Evolutionary conservation across 2,329 filamentous ascomycete genomes (phyloP).

Genomic region (Trichothecium sympodiale): DNA sequence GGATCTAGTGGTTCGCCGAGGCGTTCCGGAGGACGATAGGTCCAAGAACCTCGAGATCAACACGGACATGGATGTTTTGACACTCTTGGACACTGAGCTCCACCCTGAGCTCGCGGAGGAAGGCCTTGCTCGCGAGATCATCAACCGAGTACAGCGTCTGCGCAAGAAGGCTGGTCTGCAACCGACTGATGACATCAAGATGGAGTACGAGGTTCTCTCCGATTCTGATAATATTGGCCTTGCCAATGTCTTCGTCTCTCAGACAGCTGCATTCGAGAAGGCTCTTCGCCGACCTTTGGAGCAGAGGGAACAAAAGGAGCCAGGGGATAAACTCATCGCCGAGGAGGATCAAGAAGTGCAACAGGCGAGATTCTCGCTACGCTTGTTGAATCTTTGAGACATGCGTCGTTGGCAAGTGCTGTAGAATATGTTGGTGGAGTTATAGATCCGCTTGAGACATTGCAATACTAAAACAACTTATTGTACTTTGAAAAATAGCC

Average conservation of each 20-base stretch:
- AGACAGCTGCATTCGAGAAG: conserved; percentile 62
- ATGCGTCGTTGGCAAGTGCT: neutral
- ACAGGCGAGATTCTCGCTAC: conserved; percentile 68
- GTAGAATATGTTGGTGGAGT: no score
- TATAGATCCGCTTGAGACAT: no score
- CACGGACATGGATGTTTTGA: conserved; percentile 81
- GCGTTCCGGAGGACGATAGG: conserved; percentile 59
- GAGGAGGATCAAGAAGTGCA: conserved; percentile 82
- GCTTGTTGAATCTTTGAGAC: conserved; percentile 59
- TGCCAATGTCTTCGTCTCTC: conserved; percentile 56
- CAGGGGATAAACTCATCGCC: conserved; percentile 42
- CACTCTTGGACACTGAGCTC: conserved; percentile 72
- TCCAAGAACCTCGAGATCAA: conserved; percentile 74
- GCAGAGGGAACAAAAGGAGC: conserved; percentile 14
- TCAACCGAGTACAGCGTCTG: conserved; percentile 84
- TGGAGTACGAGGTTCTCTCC: conserved; percentile 76
- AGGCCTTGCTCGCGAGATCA: conserved; percentile 81
- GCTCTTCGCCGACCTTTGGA: conserved; percentile 67
- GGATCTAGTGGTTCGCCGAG: conserved; percentile 69
- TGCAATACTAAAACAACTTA: no score
- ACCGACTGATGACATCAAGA: conserved; percentile 87
- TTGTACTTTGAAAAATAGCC: no score
- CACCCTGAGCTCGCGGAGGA: conserved; percentile 82
- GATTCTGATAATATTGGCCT: conserved; percentile 72
- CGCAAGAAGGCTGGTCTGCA: conserved; percentile 89